Evolutionary conservation across 805 yeast species (phyloP).

Genomic region (Lachancea meyersii): DNA sequence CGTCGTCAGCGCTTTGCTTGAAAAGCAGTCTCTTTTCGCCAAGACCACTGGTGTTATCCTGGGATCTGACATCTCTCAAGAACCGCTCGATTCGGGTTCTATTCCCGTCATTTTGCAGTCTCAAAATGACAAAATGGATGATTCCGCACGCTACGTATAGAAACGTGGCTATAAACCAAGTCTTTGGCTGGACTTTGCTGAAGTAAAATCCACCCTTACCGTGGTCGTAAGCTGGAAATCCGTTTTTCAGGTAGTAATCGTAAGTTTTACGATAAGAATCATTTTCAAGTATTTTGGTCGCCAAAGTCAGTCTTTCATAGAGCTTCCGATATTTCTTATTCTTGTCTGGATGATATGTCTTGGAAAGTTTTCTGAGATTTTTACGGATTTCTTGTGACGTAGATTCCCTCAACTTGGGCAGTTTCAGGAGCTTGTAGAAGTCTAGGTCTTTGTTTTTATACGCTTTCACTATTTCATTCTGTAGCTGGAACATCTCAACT

Average conservation of each 20-base stretch:
- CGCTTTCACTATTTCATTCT: conserved; percentile 55
- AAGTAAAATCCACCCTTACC: conserved; percentile 49
- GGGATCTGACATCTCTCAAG: conserved; percentile 44
- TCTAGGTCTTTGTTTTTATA: conserved; percentile 50
- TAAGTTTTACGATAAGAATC: conserved; percentile 60
- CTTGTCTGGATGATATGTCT: conserved; percentile 84
- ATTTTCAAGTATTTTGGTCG: conserved; percentile 65
- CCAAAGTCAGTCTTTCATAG: conserved; percentile 70
- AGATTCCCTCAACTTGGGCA: conserved; percentile 38
- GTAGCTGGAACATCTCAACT: conserved; percentile 71
- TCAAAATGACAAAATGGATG: conserved; percentile 54
- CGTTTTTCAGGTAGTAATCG: conserved; percentile 74
- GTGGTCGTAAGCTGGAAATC: conserved; percentile 81
- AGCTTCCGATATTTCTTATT: conserved; percentile 40
- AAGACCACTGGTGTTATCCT: conserved; percentile 54
- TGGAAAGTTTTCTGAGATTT: conserved; percentile 65
- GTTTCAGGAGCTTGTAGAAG: conserved; percentile 62
- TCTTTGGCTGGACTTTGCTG: conserved; percentile 66
- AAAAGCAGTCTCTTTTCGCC: conserved; percentile 40
- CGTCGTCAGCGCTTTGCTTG: conserved; percentile 39
- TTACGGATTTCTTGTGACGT: conserved; percentile 49
- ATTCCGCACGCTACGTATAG: conserved; percentile 45
- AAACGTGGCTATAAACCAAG: conserved; percentile 44
- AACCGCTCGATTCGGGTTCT: conserved; percentile 48
- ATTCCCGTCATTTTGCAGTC: conserved; percentile 51